A percentile compares a stretch with the other conserved stretches of the same genome.
phyloP scores from a whole-genome alignment of 306 rosid species.

The Parietaria judaica region DNA sequence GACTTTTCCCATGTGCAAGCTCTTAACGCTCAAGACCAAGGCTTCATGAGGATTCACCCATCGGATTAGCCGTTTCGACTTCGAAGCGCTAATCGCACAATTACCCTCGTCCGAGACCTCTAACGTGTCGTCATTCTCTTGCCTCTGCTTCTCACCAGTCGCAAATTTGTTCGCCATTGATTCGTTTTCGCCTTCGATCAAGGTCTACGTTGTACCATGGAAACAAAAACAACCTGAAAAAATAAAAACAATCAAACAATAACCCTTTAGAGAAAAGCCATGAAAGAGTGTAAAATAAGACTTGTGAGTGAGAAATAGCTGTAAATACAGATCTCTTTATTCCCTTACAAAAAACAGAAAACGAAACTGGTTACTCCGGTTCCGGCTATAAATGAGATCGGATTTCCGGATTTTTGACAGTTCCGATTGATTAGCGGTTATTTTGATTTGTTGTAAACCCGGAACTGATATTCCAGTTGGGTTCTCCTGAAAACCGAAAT shows the following conservation, averaged over 20 bases:
- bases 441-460: too few species aligned
- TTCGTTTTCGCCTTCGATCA: slow-evolving; percentile 29
- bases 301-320: neutral
- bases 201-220: slow-evolving; percentile 17
- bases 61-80: slow-evolving; percentile 46
- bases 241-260: neutral
- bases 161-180: slow-evolving; percentile 40
- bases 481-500: too few species aligned
- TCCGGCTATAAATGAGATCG: too few species aligned
- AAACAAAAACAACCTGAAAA: slow-evolving; percentile 13
- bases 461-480: too few species aligned
- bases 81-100: slow-evolving; percentile 30
- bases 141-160: slow-evolving; percentile 31
- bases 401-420: too few species aligned
- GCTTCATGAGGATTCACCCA: slow-evolving; percentile 42
- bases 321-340: too few species aligned
- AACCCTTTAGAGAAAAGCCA: slow-evolving; percentile 9
- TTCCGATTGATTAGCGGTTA: too few species aligned
- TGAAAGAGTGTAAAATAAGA: neutral
- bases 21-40: slow-evolving; percentile 43
- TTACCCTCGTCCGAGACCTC: slow-evolving; percentile 33
- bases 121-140: slow-evolving; percentile 30
- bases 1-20: slow-evolving; percentile 39
- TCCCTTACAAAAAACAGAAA: too few species aligned
- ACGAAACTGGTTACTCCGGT: too few species aligned